Conservation (phyloP, 78 protist genomes). For the Planoprotostelium fungivorum region DNA sequence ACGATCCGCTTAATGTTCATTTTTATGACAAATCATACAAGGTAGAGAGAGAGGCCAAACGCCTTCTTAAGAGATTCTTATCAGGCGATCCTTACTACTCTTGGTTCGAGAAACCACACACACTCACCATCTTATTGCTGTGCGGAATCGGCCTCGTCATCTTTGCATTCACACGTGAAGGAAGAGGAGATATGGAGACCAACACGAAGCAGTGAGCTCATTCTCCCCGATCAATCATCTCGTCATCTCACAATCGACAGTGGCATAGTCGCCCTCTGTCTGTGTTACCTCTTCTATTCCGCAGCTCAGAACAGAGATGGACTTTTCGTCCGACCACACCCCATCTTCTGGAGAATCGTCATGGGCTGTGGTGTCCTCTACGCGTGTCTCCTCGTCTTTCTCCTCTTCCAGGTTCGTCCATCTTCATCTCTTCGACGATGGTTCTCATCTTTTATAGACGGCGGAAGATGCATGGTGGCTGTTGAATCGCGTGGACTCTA, state of each 20-base stretch:
- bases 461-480: slow-evolving; percentile 55
- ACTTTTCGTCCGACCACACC: slow-evolving; percentile 84
- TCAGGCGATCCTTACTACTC: not conserved
- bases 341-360: slow-evolving; percentile 84
- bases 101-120: slow-evolving; percentile 60
- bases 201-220: slow-evolving; percentile 25
- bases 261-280: slow-evolving; percentile 10
- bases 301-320: slow-evolving; percentile 65
- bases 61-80: not conserved
- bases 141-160: slow-evolving; percentile 28
- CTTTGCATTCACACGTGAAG: slow-evolving; percentile 58
- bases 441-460: not conserved
- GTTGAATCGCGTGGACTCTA: slow-evolving; percentile 59
- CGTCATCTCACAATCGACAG: not conserved
- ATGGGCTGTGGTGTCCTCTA: slow-evolving; percentile 73
- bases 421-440: not conserved
- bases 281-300: slow-evolving; percentile 63
- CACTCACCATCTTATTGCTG: slow-evolving; percentile 31
- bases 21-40: not conserved
- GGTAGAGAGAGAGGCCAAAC: not conserved
- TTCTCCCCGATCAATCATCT: not conserved
- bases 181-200: slow-evolving; percentile 13
- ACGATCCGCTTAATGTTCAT: not conserved
- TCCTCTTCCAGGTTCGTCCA: slow-evolving; percentile 59
- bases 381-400: slow-evolving; percentile 50